Conservation (phyloP, 2,329 filamentous ascomycete genomes). For the Akanthomyces lecanii region DNA sequence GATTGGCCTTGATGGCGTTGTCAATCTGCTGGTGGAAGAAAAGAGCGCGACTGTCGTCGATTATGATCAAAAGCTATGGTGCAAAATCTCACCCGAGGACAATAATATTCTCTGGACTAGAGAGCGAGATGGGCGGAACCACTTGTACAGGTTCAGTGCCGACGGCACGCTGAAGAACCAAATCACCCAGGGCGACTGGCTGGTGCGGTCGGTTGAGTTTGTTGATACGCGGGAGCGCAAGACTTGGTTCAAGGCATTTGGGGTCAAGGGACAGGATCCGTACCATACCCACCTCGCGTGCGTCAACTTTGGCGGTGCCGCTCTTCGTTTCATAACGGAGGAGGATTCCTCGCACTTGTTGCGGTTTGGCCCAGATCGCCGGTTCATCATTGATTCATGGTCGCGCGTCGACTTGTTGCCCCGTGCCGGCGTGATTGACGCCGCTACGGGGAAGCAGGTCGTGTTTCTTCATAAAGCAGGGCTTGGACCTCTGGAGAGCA, state of each 20-base stretch:
- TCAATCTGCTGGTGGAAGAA: constrained; percentile 23
- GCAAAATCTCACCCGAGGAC: not conserved
- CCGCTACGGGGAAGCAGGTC: constrained; percentile 18
- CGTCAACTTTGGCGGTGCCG: constrained; percentile 26
- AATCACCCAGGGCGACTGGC: constrained; percentile 27
- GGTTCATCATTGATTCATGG: constrained; percentile 24
- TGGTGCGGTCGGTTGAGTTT: constrained; percentile 22
- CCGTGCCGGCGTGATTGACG: constrained; percentile 20
- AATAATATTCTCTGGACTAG: constrained; percentile 27
- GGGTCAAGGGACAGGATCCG: constrained; percentile 24
- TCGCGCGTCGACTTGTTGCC: constrained; percentile 25
- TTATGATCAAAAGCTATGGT: constrained; percentile 15
- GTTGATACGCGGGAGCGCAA: constrained; percentile 21
- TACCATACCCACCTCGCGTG: constrained; percentile 25
- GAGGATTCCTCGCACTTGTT: constrained; percentile 27
- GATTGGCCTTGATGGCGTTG: constrained; percentile 18
- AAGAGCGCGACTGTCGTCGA: constrained; percentile 25
- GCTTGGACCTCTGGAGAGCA: not conserved
- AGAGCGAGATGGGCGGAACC: constrained; percentile 28
- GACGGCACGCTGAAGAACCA: constrained; percentile 16
- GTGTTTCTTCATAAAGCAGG: constrained; percentile 19
- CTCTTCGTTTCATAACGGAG: constrained; percentile 23
- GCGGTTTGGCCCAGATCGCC: constrained; percentile 22
- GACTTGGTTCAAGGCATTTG: constrained; percentile 24
- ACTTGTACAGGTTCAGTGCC: constrained; percentile 26